Evolutionary conservation across 768 basidiomycete genomes (phyloP).

Genomic region (Pholiota microspora): DNA sequence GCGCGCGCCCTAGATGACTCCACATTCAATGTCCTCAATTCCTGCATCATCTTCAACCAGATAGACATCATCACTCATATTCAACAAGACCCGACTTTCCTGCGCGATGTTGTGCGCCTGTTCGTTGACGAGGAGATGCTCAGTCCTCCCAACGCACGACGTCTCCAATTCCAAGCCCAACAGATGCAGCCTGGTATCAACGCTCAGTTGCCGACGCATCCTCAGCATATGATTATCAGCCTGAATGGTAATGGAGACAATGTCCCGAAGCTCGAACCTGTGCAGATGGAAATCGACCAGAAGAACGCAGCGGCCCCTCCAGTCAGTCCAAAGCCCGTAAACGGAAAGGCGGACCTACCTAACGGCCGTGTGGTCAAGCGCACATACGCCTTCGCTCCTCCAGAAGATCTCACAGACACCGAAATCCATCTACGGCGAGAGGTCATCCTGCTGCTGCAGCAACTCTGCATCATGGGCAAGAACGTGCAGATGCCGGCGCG

Average conservation of each 20-base stretch:
- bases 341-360: conserved; percentile 23
- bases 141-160: conserved; percentile 28
- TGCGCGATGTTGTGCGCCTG: conserved; percentile 73
- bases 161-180: conserved; percentile 21
- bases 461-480: conserved; percentile 94
- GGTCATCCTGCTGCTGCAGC: conserved; percentile 85
- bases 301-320: conserved; percentile 19
- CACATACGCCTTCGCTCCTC: conserved; percentile 54
- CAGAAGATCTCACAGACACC: conserved; percentile 51
- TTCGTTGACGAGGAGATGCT: conserved; percentile 75
- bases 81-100: conserved; percentile 71
- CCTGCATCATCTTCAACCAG: conserved; percentile 98
- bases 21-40: conserved; percentile 95
- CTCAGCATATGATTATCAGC: conserved; percentile 33
- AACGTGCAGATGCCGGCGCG: conserved; percentile 90
- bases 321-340: conserved; percentile 26
- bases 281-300: conserved; percentile 39
- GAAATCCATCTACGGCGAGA: conserved; percentile 64
- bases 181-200: conserved; percentile 7
- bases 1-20: conserved; percentile 93
- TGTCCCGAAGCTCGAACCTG: conserved; percentile 28
- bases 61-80: conserved; percentile 95
- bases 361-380: conserved; percentile 25
- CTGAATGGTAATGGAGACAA: conserved; percentile 41
- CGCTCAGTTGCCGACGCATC: conserved; percentile 18